A percentile compares a stretch with the other conserved stretches of the same genome.
Evolutionary conservation across 805 yeast species (phyloP).

Genomic region (Kuraishia floccosa): DNA sequence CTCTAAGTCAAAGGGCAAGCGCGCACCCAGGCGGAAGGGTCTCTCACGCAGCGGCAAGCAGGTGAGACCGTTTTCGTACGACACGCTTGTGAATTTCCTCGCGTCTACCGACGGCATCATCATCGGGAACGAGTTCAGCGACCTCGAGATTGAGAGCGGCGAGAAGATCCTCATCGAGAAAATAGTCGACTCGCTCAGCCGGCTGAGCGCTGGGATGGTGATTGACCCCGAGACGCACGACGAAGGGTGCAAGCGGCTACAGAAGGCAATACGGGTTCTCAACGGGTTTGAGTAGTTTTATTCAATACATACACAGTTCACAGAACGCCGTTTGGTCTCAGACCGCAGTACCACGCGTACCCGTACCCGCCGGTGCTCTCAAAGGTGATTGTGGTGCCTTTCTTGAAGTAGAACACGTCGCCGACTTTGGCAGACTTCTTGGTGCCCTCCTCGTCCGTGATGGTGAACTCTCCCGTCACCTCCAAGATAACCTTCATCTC

Average conservation of each 20-base stretch:
- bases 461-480: slow-evolving; percentile 47
- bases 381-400: slow-evolving; percentile 54
- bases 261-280: slow-evolving; percentile 71
- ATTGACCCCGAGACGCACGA: slow-evolving; percentile 70
- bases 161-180: slow-evolving; percentile 77
- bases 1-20: no score
- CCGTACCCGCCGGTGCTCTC: slow-evolving; percentile 43
- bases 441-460: slow-evolving; percentile 53
- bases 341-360: slow-evolving; percentile 46
- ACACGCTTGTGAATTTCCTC: slow-evolving; percentile 36
- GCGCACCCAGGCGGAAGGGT: no score
- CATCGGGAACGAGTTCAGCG: slow-evolving; percentile 62
- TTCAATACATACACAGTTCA: slow-evolving; percentile 3
- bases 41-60: slow-evolving; percentile 12
- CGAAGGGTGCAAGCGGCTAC: slow-evolving; percentile 70
- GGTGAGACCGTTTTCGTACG: slow-evolving; percentile 21
- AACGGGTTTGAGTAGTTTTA: slow-evolving; percentile 50
- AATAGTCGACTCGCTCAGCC: slow-evolving; percentile 73
- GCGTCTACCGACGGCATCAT: slow-evolving; percentile 52
- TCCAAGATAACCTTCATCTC: slow-evolving; percentile 61
- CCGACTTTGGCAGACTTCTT: slow-evolving; percentile 47
- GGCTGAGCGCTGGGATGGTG: slow-evolving; percentile 86
- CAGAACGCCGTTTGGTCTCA: slow-evolving; percentile 27
- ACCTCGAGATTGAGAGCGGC: slow-evolving; percentile 58
- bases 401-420: slow-evolving; percentile 52